phyloP scores from a whole-genome alignment of 2,329 filamentous ascomycete genomes.

The Xylariales sp. region DNA sequence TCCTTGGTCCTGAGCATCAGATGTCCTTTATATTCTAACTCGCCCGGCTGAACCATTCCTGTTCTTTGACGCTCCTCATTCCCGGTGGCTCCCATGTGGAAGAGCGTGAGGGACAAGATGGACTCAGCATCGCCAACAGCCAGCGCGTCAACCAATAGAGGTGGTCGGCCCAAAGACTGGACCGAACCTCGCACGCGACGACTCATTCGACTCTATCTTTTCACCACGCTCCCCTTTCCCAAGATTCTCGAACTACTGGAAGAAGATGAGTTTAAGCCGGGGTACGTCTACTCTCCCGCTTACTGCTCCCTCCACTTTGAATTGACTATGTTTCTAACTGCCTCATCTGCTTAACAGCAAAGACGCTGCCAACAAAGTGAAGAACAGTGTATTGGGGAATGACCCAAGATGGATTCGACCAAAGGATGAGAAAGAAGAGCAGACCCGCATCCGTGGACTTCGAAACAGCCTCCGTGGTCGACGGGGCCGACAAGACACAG shows the following conservation, averaged over 20 bases:
- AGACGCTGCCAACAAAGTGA: conserved; percentile 69
- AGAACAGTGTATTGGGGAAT: conserved; percentile 67
- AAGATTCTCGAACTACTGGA: conserved; percentile 61
- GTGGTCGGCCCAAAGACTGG: conserved; percentile 68
- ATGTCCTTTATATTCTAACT: conserved; percentile 21
- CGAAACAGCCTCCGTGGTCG: conserved; percentile 52
- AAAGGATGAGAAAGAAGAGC: conserved; percentile 62
- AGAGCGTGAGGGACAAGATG: conserved; percentile 37
- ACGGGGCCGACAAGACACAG: conserved; percentile 42
- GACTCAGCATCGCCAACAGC: conserved; percentile 46
- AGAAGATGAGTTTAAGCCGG: conserved; percentile 58
- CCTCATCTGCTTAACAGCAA: conserved; percentile 52
- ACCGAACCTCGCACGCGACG: conserved; percentile 64
- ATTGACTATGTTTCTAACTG: conserved; percentile 31
- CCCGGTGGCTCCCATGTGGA: conserved; percentile 15
- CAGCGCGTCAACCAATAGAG: conserved; percentile 47
- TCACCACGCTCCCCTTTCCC: conserved; percentile 63
- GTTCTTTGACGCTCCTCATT: conserved; percentile 16
- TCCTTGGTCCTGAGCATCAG: conserved; percentile 19
- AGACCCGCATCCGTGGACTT: conserved; percentile 57
- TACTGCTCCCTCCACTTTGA: neutral
- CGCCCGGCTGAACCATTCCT: conserved; percentile 16
- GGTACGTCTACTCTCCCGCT: conserved; percentile 52
- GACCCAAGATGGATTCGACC: conserved; percentile 69
- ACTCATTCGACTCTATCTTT: conserved; percentile 67